Base-by-base conservation (phyloP, 2,329 filamentous ascomycete species). In the Fusarium udum region DNA sequence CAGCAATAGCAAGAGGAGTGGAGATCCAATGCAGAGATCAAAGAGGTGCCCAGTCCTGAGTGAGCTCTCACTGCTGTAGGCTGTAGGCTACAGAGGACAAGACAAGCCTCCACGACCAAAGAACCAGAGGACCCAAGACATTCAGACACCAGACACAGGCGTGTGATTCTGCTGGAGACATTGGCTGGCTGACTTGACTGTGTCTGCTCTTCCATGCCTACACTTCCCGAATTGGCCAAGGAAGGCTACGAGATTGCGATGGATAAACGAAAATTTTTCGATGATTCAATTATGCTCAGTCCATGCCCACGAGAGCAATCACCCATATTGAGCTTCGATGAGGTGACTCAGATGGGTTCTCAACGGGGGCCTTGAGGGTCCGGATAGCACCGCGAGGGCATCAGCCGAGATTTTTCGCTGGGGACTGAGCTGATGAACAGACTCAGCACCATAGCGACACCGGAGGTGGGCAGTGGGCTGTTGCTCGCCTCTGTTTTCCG, bases 381-480 rank as follows among this genome's bases (percentile, higher is more conserved):
- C 75, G 76, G 75, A 71, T 77, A 61, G 70, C 76, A 76, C 77
- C 76, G 72, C 59, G 58, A 75, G 67, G 69, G 69, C 76, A 78
- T 78, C 76, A 77, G 72, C 76, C 76, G 76, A 78, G 76, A 78
- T 76, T 78, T 67, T 67, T 69, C 40, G 58, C 67, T 74, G 67
- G 71, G 68, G 74, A 69, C 76, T 78, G 76, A 72, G 72, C 76
- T 77, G 75, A 77, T 78, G 68, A 75, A 69, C 48, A 51, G 48
- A 51, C 31, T 34, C 22, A 51, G n/a, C 73, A 76, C 74, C 70
- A 71, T 69, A 78, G 76, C 76, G 76, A 77, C 75, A 75, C 76
- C 76, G 76, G 75, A 76, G 75, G 75, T 78, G 76, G 76, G 75
- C 77, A 75, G 72, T 78, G 76, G 76, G 75, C 76, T 77, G 74